Base-by-base conservation (phyloP, 1,139 yeast genomes). In the Lodderomyces orthopsilosis region DNA sequence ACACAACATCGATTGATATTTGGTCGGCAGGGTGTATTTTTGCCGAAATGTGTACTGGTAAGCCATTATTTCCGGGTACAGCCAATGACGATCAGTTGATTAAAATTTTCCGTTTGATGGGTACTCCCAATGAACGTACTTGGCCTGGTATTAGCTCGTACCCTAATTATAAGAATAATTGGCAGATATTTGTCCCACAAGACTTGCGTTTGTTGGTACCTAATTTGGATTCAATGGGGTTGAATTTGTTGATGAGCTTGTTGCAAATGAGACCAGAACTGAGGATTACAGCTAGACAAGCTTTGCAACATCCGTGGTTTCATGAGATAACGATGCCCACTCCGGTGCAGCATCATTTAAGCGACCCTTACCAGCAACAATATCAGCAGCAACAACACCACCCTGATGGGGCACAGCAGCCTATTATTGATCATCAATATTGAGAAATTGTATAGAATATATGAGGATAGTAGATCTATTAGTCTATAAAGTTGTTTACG, bases 21-120 rank as follows among this genome's bases (percentile, higher is more conserved):
- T 93, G 99, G 99, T 89, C 97, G 23, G 95, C 96, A 18, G 99
- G 99, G 10, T 93, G 98, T 66, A 93, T 93, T 44, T 75, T 93
- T 61, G 98, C 98, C 1, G 99, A 93, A 62, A 93, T 93, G 98
- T 85, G 93, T 54, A 88, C 96, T 8, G 98, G 98, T n/a, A 84
- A 93, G 55, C 97, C 99, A 0, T 69, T 93, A 45, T 93, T 93
- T 63, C 96, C 98, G 1, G 99, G 99, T 2, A 81, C 94, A 7
- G 89, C 95, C 37, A 94, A 93, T 62, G 98, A 93, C 46, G 98
- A 93, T 65, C 98, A 93, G 63, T 72, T 93, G 57, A 79, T 82
- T 56, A 82, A 87, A 59, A 94, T 93, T 44, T 93, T 93, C 66
- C 82, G 93, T 56, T 74, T 86, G 35, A 87, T 91, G 95, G 98